These are phyloP conservation scores for Narthecium ossifragum DNA, from an alignment of 106 monocot genomes.

Conservation along the genomic window DNA sequence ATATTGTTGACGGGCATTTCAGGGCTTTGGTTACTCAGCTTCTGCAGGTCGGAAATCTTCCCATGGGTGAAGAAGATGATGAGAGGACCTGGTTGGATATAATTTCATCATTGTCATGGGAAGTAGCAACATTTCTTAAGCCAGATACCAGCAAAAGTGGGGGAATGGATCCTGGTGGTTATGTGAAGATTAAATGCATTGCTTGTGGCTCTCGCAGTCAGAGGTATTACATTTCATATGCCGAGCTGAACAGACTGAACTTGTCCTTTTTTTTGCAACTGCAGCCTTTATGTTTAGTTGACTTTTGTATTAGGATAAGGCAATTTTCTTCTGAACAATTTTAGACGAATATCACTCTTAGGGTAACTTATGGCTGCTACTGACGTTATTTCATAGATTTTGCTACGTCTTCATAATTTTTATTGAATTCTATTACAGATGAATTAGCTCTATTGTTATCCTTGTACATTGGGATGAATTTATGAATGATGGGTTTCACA, in stretches of 20 bases:
- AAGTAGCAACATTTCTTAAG: conserved; percentile 81
- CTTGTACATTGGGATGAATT: background rate
- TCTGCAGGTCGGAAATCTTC: conserved; percentile 71
- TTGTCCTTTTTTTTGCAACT: background rate
- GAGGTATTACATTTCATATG: conserved; percentile 63
- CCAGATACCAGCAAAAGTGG: conserved; percentile 86
- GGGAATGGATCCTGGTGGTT: conserved; percentile 83
- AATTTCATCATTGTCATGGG: conserved; percentile 76
- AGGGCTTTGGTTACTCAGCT: conserved; percentile 84
- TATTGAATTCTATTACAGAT: too few relatives aligned
- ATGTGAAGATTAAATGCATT: conserved; percentile 86
- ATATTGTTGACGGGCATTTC: conserved; percentile 81
- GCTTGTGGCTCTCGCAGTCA: conserved; percentile 67
- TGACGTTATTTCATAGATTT: too few relatives aligned
- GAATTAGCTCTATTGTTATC: too few relatives aligned
- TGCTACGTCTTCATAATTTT: too few relatives aligned
- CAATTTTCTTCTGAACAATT: too few relatives aligned
- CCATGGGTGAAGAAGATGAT: conserved; percentile 40
- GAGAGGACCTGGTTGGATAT: conserved; percentile 76
- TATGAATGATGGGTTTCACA: conserved; percentile 8
- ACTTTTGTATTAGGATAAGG: too few relatives aligned
- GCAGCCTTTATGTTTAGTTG: too few relatives aligned
- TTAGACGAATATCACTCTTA: too few relatives aligned
- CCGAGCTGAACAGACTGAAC: too few relatives aligned
- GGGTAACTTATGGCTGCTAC: too few relatives aligned